Conservation (phyloP, 2,329 filamentous ascomycete species). For the Tolypocladium paradoxum region DNA sequence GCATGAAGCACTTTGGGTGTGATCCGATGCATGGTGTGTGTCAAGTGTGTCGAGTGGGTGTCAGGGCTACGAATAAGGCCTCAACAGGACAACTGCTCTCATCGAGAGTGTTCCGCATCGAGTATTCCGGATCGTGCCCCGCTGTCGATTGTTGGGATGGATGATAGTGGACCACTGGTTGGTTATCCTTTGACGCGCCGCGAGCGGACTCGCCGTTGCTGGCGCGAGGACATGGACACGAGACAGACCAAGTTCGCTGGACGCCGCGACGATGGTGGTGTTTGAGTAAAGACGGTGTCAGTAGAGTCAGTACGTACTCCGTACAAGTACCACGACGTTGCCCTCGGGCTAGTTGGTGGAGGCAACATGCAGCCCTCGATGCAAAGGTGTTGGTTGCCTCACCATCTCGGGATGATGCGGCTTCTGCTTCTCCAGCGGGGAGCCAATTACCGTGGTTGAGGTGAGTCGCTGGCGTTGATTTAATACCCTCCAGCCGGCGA, state of each 20-base stretch:
- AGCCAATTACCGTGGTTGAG: not conserved
- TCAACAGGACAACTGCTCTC: not conserved
- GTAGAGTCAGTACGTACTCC: not conserved
- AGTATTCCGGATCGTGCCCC: too few species aligned
- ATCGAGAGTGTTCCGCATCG: too few species aligned
- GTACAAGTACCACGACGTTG: not conserved
- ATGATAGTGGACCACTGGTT: not conserved
- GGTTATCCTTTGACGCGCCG: not conserved
- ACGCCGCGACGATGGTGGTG: not conserved
- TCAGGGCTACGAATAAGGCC: not conserved
- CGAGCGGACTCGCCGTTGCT: too few species aligned
- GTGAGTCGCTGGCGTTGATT: not conserved
- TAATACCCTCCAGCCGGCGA: not conserved
- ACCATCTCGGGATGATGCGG: not conserved
- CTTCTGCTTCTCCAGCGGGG: not conserved
- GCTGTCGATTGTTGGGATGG: not conserved
- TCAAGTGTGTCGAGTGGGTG: not conserved
- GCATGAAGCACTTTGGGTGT: not conserved
- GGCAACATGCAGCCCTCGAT: not conserved
- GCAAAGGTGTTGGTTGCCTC: not conserved
- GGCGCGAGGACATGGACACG: too few species aligned
- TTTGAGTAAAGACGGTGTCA: not conserved
- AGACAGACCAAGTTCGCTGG: too few species aligned
- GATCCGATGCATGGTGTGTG: not conserved
- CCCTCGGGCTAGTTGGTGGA: not conserved